Conservation (phyloP, 441 rosid genomes). For the Viola pubescens region DNA sequence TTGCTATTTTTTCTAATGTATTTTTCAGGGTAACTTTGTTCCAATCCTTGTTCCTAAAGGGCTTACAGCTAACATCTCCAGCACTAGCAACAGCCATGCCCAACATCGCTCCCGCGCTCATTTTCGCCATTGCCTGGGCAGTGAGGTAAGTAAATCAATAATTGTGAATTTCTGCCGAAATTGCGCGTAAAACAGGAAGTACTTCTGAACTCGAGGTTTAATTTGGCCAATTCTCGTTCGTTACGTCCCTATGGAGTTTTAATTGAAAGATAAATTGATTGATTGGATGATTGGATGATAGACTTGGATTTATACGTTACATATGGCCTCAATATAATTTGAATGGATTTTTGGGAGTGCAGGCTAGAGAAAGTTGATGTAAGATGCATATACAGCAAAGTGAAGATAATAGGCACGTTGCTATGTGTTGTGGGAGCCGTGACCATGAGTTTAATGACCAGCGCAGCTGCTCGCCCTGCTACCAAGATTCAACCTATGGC, state of each 20-base stretch:
- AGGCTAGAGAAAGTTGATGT: constrained; percentile 68
- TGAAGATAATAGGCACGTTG: constrained; percentile 66
- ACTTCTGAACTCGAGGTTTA: no score
- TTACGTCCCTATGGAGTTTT: no score
- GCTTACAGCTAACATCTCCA: constrained; percentile 71
- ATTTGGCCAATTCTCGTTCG: no score
- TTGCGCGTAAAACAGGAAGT: no score
- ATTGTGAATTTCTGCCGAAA: neutral
- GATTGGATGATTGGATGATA: no score
- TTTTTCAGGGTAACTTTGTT: constrained; percentile 63
- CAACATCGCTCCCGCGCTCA: constrained; percentile 77
- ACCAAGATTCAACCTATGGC: no score
- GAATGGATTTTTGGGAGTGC: constrained; percentile 8
- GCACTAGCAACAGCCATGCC: constrained; percentile 94
- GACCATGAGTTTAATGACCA: constrained; percentile 68
- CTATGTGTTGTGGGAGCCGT: constrained; percentile 70
- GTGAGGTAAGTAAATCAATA: constrained; percentile 26
- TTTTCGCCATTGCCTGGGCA: constrained; percentile 74
- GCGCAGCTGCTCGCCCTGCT: constrained; percentile 18
- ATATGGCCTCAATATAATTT: no score
- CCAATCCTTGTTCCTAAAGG: constrained; percentile 62
- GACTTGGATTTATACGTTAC: no score
- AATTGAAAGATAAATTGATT: no score
- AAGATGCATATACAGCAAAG: constrained; percentile 56
- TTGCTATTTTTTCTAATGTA: neutral